Percentiles rank a stretch among this genome's conserved stretches.
These are phyloP conservation scores for Murraya koenigii DNA, from an alignment of 345 rosid species.

Conservation along the genomic window DNA sequence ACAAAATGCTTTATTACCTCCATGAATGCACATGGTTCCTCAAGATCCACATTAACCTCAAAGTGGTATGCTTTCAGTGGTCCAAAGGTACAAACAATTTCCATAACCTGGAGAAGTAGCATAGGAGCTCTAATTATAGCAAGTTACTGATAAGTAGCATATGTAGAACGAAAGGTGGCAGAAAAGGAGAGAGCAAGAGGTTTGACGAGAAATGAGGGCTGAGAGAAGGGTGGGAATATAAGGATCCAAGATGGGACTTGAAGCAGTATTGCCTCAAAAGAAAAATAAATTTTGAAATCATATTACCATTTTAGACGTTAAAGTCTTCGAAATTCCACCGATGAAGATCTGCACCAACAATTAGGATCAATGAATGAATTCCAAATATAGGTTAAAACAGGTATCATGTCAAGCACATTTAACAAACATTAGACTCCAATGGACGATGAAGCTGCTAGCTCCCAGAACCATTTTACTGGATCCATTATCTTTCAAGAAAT, in stretches of 20 bases:
- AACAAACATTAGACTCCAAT: not conserved
- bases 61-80: constrained; percentile 73
- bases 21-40: constrained; percentile 53
- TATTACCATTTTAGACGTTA: constrained; percentile 84
- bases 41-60: constrained; percentile 36
- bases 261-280: constrained; percentile 7
- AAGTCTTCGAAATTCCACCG: constrained; percentile 72
- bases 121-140: constrained; percentile 19
- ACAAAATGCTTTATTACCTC: constrained; percentile 58
- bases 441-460: not conserved
- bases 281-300: not conserved
- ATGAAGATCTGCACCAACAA: constrained; percentile 72
- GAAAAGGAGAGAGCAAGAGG: not conserved
- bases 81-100: constrained; percentile 85
- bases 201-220: not conserved
- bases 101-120: constrained; percentile 58
- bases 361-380: not conserved
- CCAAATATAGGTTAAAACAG: constrained; percentile 1
- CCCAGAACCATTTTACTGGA: not conserved
- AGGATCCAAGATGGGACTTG: not conserved
- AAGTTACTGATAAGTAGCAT: not conserved
- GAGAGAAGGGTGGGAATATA: not conserved
- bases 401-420: not conserved
- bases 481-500: not conserved
- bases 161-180: not conserved